These are phyloP conservation scores for Chaetomidium leptoderma DNA, from an alignment of 495 filamentous ascomycete genomes.

Conservation along the genomic window DNA sequence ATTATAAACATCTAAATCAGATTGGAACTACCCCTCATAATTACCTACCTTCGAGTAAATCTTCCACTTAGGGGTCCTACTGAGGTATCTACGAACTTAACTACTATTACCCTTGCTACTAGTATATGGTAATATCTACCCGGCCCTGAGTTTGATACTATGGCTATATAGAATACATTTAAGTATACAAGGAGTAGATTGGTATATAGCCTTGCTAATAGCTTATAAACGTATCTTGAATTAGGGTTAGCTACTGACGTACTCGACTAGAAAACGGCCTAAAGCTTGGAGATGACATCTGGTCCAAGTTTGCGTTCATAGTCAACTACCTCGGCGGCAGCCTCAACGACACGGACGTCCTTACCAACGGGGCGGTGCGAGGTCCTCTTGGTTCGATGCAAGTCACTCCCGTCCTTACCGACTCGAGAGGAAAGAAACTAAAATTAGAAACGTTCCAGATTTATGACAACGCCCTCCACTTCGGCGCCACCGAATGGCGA, in stretches of 20 bases:
- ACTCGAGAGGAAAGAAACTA: background rate
- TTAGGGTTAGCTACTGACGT: background rate
- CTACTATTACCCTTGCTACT: conserved; percentile 32
- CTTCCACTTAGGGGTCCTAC: conserved; percentile 34
- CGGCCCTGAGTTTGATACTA: conserved; percentile 33
- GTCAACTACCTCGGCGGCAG: conserved; percentile 51
- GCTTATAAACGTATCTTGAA: background rate
- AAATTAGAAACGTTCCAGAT: conserved; percentile 2
- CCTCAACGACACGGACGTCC: conserved; percentile 54
- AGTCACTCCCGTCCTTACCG: background rate
- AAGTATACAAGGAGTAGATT: conserved; percentile 53
- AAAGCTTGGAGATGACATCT: conserved; percentile 41
- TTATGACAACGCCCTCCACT: conserved; percentile 56
- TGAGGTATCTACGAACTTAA: conserved; percentile 26
- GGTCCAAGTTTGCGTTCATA: conserved; percentile 60
- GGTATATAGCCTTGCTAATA: background rate
- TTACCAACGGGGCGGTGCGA: conserved; percentile 20
- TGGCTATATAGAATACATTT: conserved; percentile 57
- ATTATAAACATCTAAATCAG: no score
- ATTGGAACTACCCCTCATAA: no score
- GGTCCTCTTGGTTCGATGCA: conserved; percentile 35
- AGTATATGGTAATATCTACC: conserved; percentile 7
- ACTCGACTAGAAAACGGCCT: conserved; percentile 27
- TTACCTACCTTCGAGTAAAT: no score
- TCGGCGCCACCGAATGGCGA: conserved; percentile 53